Conservation (phyloP, 139 green algal species). For the Coelastrella sp. region DNA sequence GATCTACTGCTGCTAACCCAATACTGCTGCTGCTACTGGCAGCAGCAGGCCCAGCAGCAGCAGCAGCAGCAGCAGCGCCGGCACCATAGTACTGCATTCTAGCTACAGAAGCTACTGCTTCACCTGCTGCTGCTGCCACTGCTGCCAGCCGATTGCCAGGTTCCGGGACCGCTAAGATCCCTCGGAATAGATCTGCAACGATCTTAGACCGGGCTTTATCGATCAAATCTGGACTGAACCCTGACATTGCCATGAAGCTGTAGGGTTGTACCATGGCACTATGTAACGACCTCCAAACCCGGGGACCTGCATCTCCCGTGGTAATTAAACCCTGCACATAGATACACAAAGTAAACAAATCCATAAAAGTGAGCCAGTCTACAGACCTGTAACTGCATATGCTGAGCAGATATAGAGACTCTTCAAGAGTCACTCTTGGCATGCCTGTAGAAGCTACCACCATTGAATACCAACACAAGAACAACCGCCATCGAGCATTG, state of each 20-base stretch:
- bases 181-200: slow-evolving; percentile 5
- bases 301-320: background rate
- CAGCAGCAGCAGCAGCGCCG: too few species aligned
- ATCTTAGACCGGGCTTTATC: slow-evolving; percentile 26
- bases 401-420: too few species aligned
- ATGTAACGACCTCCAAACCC: background rate
- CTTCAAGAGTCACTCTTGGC: too few species aligned
- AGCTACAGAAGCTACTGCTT: background rate
- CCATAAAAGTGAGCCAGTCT: too few species aligned
- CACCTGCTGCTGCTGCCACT: slow-evolving; percentile 15
- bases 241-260: slow-evolving; percentile 34
- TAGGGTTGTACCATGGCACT: slow-evolving; percentile 26
- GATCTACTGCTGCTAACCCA: background rate
- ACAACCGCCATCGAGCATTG: too few species aligned
- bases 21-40: background rate
- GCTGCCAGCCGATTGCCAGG: background rate
- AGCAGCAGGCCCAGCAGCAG: too few species aligned
- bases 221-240: background rate
- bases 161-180: background rate
- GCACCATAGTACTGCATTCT: background rate
- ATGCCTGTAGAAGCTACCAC: too few species aligned
- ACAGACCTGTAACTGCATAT: too few species aligned
- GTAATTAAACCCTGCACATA: slow-evolving; percentile 8
- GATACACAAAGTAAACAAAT: too few species aligned
- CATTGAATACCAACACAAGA: too few species aligned